These are phyloP conservation scores for Zymoseptoria ardabiliae DNA, from an alignment of 2,329 filamentous ascomycete species.

Conservation along the genomic window DNA sequence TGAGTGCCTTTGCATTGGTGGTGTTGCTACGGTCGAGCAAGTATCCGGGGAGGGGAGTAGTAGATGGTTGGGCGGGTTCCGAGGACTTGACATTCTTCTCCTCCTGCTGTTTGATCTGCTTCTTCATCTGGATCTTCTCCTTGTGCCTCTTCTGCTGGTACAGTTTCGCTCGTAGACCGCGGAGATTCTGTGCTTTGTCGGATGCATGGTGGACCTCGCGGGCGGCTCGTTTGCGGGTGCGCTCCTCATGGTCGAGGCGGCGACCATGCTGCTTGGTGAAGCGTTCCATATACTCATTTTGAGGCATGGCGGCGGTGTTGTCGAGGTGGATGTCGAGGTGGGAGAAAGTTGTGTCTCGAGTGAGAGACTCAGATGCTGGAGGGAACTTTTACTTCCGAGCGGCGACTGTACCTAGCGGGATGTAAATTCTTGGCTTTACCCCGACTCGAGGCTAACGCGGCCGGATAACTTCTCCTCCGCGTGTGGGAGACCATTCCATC, in stretches of 20 bases:
- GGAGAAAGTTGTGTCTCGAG: background rate
- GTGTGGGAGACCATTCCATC: background rate
- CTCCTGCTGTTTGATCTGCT: constrained; percentile 89
- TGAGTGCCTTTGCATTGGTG: constrained; percentile 66
- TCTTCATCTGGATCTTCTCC: constrained; percentile 98
- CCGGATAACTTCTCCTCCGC: background rate
- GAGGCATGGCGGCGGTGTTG: constrained; percentile 50
- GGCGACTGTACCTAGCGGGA: background rate
- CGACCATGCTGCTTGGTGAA: constrained; percentile 56
- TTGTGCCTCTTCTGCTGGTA: constrained; percentile 88
- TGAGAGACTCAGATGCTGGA: background rate
- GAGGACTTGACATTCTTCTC: constrained; percentile 89
- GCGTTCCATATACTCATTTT: constrained; percentile 73
- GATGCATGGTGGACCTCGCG: constrained; percentile 84
- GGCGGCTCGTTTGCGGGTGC: constrained; percentile 75
- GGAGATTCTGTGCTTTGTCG: constrained; percentile 85
- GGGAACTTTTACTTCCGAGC: background rate
- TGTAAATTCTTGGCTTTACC: background rate
- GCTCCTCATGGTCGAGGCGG: constrained; percentile 77
- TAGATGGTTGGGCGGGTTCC: constrained; percentile 68
- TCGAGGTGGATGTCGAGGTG: background rate
- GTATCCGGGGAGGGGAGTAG: constrained; percentile 81
- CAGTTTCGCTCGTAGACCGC: constrained; percentile 85
- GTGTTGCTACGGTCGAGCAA: constrained; percentile 75
- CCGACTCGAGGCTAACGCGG: background rate